Evolutionary conservation across 192 early-diverging fungal species (phyloP).

Genomic region (Rhizoclosmatium globosum): DNA sequence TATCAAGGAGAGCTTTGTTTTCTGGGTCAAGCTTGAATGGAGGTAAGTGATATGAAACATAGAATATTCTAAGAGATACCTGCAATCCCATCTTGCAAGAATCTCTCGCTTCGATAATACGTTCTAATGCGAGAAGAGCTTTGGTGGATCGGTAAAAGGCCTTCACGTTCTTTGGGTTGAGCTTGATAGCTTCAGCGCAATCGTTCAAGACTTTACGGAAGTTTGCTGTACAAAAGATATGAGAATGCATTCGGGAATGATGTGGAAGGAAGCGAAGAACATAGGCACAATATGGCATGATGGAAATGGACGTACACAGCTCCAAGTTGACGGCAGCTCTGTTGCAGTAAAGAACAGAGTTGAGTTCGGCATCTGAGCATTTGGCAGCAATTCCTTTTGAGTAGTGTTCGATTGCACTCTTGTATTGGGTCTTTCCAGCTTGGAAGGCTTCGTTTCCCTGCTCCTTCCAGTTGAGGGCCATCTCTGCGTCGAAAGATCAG

Average conservation of each 20-base stretch:
- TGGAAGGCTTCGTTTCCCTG: slow-evolving; percentile 96
- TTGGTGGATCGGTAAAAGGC: slow-evolving; percentile 90
- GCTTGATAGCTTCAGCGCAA: slow-evolving; percentile 83
- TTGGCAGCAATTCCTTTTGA: slow-evolving; percentile 81
- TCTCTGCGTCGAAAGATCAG: slow-evolving; percentile 55
- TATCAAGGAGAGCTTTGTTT: slow-evolving; percentile 51
- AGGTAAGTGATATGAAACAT: neutral
- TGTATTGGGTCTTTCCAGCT: slow-evolving; percentile 67
- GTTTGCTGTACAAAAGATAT: slow-evolving; percentile 65
- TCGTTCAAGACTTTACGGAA: slow-evolving; percentile 88
- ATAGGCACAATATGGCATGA: no score
- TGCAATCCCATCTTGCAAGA: slow-evolving; percentile 80
- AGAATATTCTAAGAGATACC: slow-evolving; percentile 29
- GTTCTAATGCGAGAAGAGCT: slow-evolving; percentile 82
- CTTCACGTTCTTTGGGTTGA: slow-evolving; percentile 86
- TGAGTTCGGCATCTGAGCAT: slow-evolving; percentile 77
- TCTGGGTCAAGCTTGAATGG: slow-evolving; percentile 59
- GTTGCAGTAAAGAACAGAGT: slow-evolving; percentile 83
- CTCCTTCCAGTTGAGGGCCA: slow-evolving; percentile 92
- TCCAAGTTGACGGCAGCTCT: slow-evolving; percentile 93
- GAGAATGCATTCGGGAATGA: neutral
- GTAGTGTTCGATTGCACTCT: slow-evolving; percentile 86
- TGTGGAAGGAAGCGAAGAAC: neutral
- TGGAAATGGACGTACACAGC: slow-evolving; percentile 60
- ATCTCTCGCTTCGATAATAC: slow-evolving; percentile 84